phyloP scores from a whole-genome alignment of 2,329 filamentous ascomycete genomes.

The Scytalidium lignicola region DNA sequence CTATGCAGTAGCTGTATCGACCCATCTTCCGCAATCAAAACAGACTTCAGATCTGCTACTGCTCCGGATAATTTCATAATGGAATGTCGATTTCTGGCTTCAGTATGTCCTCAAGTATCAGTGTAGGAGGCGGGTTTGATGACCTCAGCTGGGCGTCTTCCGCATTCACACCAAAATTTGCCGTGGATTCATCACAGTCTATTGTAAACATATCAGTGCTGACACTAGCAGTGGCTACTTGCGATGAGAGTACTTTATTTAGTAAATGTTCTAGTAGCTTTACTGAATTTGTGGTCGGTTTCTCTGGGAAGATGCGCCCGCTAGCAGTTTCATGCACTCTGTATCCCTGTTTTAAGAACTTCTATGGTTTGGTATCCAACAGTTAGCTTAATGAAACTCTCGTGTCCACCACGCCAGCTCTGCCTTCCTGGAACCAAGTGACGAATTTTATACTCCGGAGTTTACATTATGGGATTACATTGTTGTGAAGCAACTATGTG shows the following conservation, averaged over 20 bases:
- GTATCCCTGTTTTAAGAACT: constrained; percentile 1
- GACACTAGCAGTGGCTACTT: background rate
- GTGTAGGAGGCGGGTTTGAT: background rate
- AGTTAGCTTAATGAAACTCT: constrained; percentile 2
- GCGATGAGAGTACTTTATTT: background rate
- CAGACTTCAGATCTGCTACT: background rate
- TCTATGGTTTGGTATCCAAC: background rate
- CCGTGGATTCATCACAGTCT: background rate
- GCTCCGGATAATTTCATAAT: background rate
- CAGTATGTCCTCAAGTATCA: background rate
- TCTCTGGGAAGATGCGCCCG: background rate
- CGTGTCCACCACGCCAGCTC: background rate
- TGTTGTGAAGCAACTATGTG: background rate
- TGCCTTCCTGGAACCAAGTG: background rate
- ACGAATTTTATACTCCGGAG: background rate
- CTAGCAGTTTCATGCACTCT: constrained; percentile 1
- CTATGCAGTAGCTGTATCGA: background rate
- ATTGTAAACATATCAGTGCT: background rate
- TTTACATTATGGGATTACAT: background rate
- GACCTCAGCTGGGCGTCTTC: background rate
- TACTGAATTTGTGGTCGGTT: background rate
- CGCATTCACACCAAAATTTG: background rate
- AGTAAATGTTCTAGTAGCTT: background rate
- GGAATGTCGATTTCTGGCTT: background rate
- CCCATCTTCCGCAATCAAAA: background rate